Conservation (phyloP, 768 basidiomycete species). For the Serpula lacrymans region DNA sequence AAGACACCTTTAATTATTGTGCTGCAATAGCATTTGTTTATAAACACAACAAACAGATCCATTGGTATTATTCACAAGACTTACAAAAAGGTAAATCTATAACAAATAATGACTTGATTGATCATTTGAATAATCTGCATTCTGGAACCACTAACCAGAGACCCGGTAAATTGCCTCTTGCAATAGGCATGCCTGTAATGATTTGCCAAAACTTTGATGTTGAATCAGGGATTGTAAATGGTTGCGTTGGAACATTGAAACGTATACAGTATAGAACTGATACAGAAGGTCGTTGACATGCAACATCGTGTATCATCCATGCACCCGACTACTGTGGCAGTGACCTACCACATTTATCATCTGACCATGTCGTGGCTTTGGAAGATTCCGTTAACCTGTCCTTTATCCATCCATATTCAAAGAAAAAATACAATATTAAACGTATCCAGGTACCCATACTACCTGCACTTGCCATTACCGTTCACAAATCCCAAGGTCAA, state of each 20-base stretch:
- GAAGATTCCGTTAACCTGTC: conserved; percentile 17
- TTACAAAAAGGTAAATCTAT: conserved; percentile 6
- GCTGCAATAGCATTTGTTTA: conserved; percentile 23
- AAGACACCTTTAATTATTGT: conserved; percentile 34
- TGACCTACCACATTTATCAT: conserved; percentile 13
- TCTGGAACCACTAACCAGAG: conserved; percentile 27
- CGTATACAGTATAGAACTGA: conserved; percentile 20
- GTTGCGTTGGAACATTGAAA: conserved; percentile 21
- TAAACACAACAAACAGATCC: conserved; percentile 6
- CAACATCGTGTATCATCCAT: conserved; percentile 23
- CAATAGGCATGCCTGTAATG: conserved; percentile 38
- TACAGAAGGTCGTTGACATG: conserved; percentile 12
- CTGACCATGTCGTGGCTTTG: conserved; percentile 17
- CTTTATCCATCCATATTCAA: conserved; percentile 18
- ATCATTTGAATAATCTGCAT: conserved; percentile 12
- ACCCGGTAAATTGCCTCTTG: conserved; percentile 30
- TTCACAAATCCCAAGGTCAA: conserved; percentile 39
- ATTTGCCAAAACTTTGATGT: conserved; percentile 38
- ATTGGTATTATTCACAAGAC: conserved; percentile 32
- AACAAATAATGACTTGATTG: neutral
- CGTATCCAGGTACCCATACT: conserved; percentile 32
- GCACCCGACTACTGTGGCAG: conserved; percentile 4
- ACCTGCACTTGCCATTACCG: conserved; percentile 39
- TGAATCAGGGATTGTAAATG: conserved; percentile 34
- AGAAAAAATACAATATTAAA: conserved; percentile 16